These are phyloP conservation scores for Hippophae gyantsensis DNA, from an alignment of 306 rosid genomes.

Conservation along the genomic window DNA sequence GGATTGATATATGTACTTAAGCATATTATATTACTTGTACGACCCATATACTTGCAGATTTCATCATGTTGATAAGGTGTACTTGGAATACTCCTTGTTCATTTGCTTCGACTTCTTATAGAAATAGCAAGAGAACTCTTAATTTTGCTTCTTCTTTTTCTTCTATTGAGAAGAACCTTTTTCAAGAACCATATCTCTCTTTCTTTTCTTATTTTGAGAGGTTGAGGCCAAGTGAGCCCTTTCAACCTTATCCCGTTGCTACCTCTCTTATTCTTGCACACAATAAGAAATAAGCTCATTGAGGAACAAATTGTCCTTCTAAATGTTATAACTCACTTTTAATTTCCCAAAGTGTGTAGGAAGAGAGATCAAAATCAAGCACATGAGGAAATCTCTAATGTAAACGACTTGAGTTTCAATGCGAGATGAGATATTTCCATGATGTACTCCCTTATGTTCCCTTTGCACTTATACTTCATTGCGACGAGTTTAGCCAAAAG, in stretches of 20 bases:
- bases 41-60: no score
- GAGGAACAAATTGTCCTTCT: conserved; percentile 1
- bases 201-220: no score
- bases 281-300: conserved; percentile 1
- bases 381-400: neutral
- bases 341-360: neutral
- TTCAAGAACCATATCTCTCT: no score
- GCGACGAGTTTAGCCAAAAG: neutral
- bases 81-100: neutral
- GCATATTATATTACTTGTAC: no score
- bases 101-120: neutral
- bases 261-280: conserved; percentile 4
- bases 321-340: neutral
- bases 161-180: neutral
- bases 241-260: neutral
- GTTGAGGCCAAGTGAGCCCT: conserved; percentile 1
- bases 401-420: neutral
- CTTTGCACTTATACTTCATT: neutral
- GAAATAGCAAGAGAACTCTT: neutral
- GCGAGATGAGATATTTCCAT: neutral
- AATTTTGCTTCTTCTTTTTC: neutral
- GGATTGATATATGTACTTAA: no score
- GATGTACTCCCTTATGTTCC: neutral
- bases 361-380: neutral
- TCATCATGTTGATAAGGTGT: neutral